Conservation (phyloP, 2,329 filamentous ascomycete genomes). For the Fusarium tricinctum region DNA sequence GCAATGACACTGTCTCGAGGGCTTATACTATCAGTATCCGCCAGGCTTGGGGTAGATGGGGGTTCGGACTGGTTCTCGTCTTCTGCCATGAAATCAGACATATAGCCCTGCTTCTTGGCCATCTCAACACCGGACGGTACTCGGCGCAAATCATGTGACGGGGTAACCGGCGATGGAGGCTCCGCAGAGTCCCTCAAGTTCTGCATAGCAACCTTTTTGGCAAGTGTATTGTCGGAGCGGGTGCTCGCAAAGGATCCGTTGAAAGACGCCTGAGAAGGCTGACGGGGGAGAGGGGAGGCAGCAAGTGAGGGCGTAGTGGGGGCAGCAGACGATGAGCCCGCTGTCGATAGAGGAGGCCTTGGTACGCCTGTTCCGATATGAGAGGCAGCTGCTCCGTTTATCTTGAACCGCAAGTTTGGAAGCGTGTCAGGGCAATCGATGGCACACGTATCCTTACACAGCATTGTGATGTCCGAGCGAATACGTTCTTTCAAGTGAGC, state of each 20-base stretch:
- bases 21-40: slow-evolving; percentile 52
- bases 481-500: slow-evolving; percentile 61
- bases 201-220: slow-evolving; percentile 43
- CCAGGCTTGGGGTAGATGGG: slow-evolving; percentile 51
- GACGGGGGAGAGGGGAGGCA: slow-evolving; percentile 29
- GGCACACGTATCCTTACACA: slow-evolving; percentile 66
- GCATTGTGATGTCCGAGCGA: slow-evolving; percentile 62
- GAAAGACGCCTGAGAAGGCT: slow-evolving; percentile 42
- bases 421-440: slow-evolving; percentile 54
- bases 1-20: slow-evolving; percentile 49
- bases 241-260: slow-evolving; percentile 42
- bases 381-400: slow-evolving; percentile 38
- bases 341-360: slow-evolving; percentile 26
- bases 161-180: slow-evolving; percentile 30
- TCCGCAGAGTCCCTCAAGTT: slow-evolving; percentile 43
- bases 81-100: slow-evolving; percentile 49
- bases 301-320: slow-evolving; percentile 30
- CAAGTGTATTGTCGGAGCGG: slow-evolving; percentile 44
- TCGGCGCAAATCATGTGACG: slow-evolving; percentile 39
- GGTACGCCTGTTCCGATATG: slow-evolving; percentile 18
- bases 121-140: slow-evolving; percentile 49
- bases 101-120: slow-evolving; percentile 49
- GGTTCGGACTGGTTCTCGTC: slow-evolving; percentile 51
- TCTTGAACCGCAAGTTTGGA: slow-evolving; percentile 48
- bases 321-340: slow-evolving; percentile 28